These are phyloP conservation scores for Yamadazyma sp. DNA, from an alignment of 1,139 yeast species.

Conservation along the genomic window DNA sequence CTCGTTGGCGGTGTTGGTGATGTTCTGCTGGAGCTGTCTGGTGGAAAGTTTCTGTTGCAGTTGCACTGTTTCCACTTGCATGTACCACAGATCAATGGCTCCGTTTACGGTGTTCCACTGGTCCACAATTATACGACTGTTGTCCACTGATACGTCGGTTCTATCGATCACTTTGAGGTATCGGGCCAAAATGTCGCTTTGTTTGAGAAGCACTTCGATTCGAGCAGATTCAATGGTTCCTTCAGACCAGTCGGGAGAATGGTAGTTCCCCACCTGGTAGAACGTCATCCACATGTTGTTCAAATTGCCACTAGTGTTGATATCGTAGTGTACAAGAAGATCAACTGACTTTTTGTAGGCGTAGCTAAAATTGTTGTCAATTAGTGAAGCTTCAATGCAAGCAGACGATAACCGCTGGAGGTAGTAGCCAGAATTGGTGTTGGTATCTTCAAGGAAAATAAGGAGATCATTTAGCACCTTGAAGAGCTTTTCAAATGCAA, in stretches of 20 bases:
- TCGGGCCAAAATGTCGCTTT: conserved; percentile 49
- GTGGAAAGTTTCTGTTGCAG: conserved; percentile 6
- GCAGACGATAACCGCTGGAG: conserved; percentile 43
- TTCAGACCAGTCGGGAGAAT: conserved; percentile 49
- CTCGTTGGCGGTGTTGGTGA: conserved; percentile 23
- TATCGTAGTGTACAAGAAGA: conserved; percentile 24
- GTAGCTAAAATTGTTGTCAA: conserved; percentile 52
- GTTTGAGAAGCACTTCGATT: conserved; percentile 32
- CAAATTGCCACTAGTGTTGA: conserved; percentile 16
- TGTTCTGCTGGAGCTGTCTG: conserved; percentile 12
- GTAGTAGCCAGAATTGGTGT: conserved; percentile 15
- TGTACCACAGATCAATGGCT: conserved; percentile 25
- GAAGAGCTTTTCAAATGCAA: conserved; percentile 45
- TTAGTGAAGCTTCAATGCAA: conserved; percentile 59
- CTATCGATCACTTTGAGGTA: conserved; percentile 29
- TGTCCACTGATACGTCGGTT: conserved; percentile 19
- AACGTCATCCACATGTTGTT: conserved; percentile 58
- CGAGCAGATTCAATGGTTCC: conserved; percentile 19
- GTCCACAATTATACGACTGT: conserved; percentile 30
- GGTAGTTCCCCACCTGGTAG: conserved; percentile 60
- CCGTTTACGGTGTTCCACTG: conserved; percentile 37
- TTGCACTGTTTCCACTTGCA: conserved; percentile 10
- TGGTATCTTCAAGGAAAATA: conserved; percentile 19
- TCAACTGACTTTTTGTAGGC: conserved; percentile 43
- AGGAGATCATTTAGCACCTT: conserved; percentile 41